Conservation (phyloP, 2,329 filamentous ascomycete species). For the Didymella pinodella region DNA sequence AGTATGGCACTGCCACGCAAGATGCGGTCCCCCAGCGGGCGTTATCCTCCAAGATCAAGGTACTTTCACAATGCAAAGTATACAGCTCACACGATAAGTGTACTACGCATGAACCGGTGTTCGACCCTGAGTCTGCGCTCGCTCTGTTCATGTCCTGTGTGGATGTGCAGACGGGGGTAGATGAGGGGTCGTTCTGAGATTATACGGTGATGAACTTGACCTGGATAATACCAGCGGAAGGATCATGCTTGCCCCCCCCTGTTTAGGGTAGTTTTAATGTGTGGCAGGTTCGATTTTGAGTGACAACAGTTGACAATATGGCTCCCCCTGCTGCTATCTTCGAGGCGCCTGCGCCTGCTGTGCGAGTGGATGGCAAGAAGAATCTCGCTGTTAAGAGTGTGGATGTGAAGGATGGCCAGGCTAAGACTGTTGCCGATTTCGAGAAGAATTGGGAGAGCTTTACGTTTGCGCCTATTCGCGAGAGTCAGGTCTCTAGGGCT, state of each 20-base stretch:
- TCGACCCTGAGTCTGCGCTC: slow-evolving; percentile 35
- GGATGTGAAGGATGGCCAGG: slow-evolving; percentile 56
- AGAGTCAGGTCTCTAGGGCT: slow-evolving; percentile 89
- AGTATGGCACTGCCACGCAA: slow-evolving; percentile 46
- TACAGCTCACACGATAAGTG: slow-evolving; percentile 46
- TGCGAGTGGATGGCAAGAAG: slow-evolving; percentile 44
- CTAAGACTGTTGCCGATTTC: slow-evolving; percentile 69
- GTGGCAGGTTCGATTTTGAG: slow-evolving; percentile 44
- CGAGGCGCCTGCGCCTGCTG: slow-evolving; percentile 65
- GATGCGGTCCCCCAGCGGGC: slow-evolving; percentile 43
- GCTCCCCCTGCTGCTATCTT: slow-evolving; percentile 76
- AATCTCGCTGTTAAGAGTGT: slow-evolving; percentile 58
- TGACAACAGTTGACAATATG: slow-evolving; percentile 61
- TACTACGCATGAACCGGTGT: slow-evolving; percentile 54
- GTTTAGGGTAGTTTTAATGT: slow-evolving; percentile 40
- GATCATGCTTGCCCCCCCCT: slow-evolving; percentile 80
- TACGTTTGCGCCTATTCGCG: slow-evolving; percentile 84
- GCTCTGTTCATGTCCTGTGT: slow-evolving; percentile 4
- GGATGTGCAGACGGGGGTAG: slow-evolving; percentile 7
- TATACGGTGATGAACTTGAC: slow-evolving; percentile 95
- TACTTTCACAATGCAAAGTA: slow-evolving; percentile 50
- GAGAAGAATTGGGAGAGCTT: slow-evolving; percentile 82
- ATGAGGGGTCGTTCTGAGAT: slow-evolving; percentile 71
- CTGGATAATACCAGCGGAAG: slow-evolving; percentile 99
- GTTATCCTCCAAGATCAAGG: slow-evolving; percentile 50